Percentiles rank a stretch among this genome's conserved stretches.
phyloP scores from a whole-genome alignment of 768 basidiomycete species.

The Kwoniella botswanensis region DNA sequence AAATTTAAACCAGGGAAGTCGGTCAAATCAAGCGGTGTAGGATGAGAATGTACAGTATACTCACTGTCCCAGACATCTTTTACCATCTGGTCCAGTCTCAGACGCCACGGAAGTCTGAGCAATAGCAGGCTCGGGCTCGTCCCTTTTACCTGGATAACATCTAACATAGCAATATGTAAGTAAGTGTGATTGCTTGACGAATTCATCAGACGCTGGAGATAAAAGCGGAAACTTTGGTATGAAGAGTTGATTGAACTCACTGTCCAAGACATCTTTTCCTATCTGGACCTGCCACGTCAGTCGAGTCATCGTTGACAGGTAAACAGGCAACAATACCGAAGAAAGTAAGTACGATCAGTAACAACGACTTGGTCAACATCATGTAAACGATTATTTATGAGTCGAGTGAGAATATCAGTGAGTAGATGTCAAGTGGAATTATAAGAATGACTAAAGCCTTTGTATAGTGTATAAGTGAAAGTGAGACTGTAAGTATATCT shows the following conservation, averaged over 20 bases:
- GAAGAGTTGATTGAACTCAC: neutral
- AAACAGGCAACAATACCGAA: neutral
- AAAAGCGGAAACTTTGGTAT: too few species aligned
- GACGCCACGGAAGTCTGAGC: too few species aligned
- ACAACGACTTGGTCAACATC: neutral
- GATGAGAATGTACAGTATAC: neutral
- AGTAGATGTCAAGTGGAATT: too few species aligned
- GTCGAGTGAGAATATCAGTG: too few species aligned
- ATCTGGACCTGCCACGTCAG: neutral
- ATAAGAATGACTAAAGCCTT: too few species aligned
- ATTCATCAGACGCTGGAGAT: too few species aligned
- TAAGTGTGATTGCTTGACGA: too few species aligned
- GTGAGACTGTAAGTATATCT: too few species aligned
- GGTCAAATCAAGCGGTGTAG: neutral
- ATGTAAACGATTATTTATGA: too few species aligned
- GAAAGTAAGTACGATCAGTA: neutral
- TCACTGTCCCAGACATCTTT: neutral
- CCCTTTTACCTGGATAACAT: neutral
- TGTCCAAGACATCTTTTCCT: neutral
- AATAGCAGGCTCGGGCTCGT: neutral
- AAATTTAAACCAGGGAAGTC: neutral
- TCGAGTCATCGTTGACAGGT: neutral
- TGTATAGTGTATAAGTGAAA: too few species aligned
- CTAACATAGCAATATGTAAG: neutral
- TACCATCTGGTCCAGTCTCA: neutral